Conservation (phyloP, 2,329 filamentous ascomycete species). For the Colletotrichum sp. region DNA sequence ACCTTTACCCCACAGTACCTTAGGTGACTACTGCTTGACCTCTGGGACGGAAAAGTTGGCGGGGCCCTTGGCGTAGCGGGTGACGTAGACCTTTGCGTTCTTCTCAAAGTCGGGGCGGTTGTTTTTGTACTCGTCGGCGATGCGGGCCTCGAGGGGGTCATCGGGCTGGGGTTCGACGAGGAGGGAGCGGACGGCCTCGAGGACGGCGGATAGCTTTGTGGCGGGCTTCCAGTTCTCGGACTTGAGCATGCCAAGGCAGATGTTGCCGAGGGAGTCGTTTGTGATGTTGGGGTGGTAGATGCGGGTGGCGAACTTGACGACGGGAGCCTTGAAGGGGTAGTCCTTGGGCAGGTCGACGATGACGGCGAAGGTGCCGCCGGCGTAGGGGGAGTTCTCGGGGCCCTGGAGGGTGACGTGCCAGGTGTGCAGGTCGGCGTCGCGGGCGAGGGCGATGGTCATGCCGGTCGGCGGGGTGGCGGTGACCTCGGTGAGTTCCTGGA, state of each 20-base stretch:
- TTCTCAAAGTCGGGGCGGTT: slow-evolving; percentile 74
- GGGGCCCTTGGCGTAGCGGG: slow-evolving; percentile 67
- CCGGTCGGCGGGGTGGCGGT: slow-evolving; percentile 49
- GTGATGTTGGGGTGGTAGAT: slow-evolving; percentile 96
- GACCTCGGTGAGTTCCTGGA: slow-evolving; percentile 60
- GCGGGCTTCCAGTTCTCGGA: slow-evolving; percentile 92
- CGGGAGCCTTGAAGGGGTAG: slow-evolving; percentile 90
- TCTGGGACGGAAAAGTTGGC: slow-evolving; percentile 37
- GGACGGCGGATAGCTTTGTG: slow-evolving; percentile 75
- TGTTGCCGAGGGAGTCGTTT: slow-evolving; percentile 82
- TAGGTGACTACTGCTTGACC: slow-evolving; percentile 8
- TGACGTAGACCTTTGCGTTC: slow-evolving; percentile 75
- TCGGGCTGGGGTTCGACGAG: slow-evolving; percentile 84
- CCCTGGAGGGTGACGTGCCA: slow-evolving; percentile 57
- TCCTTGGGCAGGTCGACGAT: slow-evolving; percentile 75
- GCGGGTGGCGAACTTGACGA: slow-evolving; percentile 81
- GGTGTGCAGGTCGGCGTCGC: slow-evolving; percentile 53
- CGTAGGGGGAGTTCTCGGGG: slow-evolving; percentile 51
- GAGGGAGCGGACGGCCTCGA: slow-evolving; percentile 77
- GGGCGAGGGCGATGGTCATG: slow-evolving; percentile 51
- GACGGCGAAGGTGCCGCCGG: slow-evolving; percentile 76
- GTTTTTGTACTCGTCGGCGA: slow-evolving; percentile 82
- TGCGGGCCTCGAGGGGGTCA: slow-evolving; percentile 85
- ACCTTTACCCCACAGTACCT: neutral
- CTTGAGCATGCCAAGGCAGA: slow-evolving; percentile 86